A percentile compares a stretch with the other conserved stretches of the same genome.
These are phyloP conservation scores for Magnusiomyces tetraspermus DNA, from an alignment of 1,139 yeast genomes.

Conservation along the genomic window DNA sequence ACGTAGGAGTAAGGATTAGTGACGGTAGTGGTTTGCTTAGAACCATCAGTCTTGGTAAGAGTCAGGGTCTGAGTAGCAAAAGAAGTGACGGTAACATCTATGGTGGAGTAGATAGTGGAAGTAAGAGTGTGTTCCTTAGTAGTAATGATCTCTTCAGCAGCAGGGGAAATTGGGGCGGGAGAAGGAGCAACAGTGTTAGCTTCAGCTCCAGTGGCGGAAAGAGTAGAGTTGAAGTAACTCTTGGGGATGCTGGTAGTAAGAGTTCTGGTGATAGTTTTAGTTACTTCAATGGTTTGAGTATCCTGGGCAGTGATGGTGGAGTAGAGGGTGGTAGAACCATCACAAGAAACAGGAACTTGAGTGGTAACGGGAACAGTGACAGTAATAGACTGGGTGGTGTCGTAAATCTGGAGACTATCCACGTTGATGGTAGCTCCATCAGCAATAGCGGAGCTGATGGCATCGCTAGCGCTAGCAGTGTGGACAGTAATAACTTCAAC, in stretches of 20 bases:
- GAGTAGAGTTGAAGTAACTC: not conserved
- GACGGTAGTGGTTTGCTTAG: not conserved
- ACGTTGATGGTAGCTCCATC: not conserved
- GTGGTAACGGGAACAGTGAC: not conserved
- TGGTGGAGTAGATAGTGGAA: not conserved
- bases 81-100: not conserved
- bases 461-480: not conserved
- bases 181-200: no score
- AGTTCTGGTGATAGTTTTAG: not conserved
- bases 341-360: not conserved
- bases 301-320: conserved; percentile 1
- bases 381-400: not conserved
- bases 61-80: not conserved
- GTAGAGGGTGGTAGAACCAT: not conserved
- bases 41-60: not conserved
- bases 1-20: conserved; percentile 3
- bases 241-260: not conserved
- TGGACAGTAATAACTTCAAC: not conserved
- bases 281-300: not conserved
- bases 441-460: not conserved
- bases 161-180: no score
- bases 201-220: not conserved
- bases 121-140: not conserved
- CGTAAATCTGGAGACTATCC: not conserved
- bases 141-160: not conserved